phyloP scores from a whole-genome alignment of 192 early-diverging fungal species.

The Spizellomyces punctatus region DNA sequence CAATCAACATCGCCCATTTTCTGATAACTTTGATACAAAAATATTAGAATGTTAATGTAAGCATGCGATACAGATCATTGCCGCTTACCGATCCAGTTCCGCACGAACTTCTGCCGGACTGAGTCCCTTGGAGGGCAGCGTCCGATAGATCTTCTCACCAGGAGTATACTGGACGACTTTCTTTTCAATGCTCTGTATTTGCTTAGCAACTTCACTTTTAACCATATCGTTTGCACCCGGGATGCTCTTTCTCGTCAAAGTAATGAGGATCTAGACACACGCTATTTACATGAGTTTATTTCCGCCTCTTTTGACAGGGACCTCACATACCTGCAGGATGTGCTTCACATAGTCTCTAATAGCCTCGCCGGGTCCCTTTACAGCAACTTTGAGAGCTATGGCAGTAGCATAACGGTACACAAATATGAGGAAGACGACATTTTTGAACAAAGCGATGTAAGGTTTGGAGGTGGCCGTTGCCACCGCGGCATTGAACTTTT shows the following conservation, averaged over 20 bases:
- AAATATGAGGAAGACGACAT: conserved; percentile 63
- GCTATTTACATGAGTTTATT: conserved; percentile 2
- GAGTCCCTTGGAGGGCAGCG: conserved; percentile 70
- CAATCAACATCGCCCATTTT: conserved; percentile 71
- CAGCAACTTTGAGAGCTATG: conserved; percentile 44
- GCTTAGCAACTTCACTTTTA: conserved; percentile 76
- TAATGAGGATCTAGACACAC: conserved; percentile 24
- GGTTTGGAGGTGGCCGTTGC: conserved; percentile 4
- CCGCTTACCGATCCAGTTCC: conserved; percentile 8
- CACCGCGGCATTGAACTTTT: background rate
- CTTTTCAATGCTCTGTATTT: conserved; percentile 77
- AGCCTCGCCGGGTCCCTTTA: conserved; percentile 61
- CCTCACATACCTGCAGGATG: conserved; percentile 48
- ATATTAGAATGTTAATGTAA: background rate
- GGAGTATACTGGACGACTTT: conserved; percentile 68
- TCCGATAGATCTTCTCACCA: conserved; percentile 62
- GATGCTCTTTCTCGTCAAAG: conserved; percentile 26
- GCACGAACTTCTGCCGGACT: conserved; percentile 57
- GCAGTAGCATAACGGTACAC: conserved; percentile 50
- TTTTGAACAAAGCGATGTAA: conserved; percentile 52
- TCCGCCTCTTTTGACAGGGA: background rate
- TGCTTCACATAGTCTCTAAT: conserved; percentile 44
- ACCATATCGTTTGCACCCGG: conserved; percentile 66
- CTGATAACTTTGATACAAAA: conserved; percentile 44
- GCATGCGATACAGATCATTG: conserved; percentile 24